These are phyloP conservation scores for Picea glauca DNA, from an alignment of 75 land plant genomes.

Conservation along the genomic window DNA sequence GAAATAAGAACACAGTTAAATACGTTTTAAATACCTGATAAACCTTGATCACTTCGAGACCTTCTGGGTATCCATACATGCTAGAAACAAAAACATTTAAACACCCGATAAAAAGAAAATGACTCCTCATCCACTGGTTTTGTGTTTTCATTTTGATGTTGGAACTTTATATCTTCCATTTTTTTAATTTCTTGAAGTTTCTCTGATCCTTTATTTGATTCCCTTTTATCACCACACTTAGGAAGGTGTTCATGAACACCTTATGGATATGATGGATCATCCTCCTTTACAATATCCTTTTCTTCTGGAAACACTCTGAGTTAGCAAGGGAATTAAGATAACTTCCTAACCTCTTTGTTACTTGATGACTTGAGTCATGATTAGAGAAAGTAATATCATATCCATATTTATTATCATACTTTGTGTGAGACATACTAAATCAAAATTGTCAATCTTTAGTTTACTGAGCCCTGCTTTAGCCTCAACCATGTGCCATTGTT, in stretches of 20 bases:
- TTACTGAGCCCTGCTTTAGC: slow-evolving; percentile 22
- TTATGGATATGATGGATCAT: slow-evolving; percentile 5
- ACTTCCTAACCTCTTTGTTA: too few relatives aligned
- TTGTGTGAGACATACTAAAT: too few relatives aligned
- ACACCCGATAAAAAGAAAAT: slow-evolving; percentile 82
- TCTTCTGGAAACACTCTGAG: too few relatives aligned
- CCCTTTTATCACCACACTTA: neutral
- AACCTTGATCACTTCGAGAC: too few relatives aligned
- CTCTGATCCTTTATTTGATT: neutral
- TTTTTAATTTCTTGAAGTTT: neutral
- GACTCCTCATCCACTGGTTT: slow-evolving; percentile 35
- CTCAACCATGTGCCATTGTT: slow-evolving; percentile 32
- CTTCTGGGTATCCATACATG: neutral
- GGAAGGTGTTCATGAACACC: slow-evolving; percentile 3
- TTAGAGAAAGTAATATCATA: too few relatives aligned
- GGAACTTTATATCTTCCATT: neutral
- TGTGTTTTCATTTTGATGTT: slow-evolving; percentile 13
- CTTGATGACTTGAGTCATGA: too few relatives aligned
- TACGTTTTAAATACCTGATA: too few relatives aligned
- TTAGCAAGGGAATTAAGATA: too few relatives aligned
- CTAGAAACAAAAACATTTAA: neutral
- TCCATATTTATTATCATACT: too few relatives aligned
- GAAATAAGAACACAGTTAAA: too few relatives aligned
- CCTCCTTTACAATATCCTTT: too few relatives aligned
- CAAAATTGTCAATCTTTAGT: slow-evolving; percentile 12